Evolutionary conservation across 768 basidiomycete species (phyloP), one percentile per base, ranked within the genome.

Genomic region (Trametes punicea): DNA sequence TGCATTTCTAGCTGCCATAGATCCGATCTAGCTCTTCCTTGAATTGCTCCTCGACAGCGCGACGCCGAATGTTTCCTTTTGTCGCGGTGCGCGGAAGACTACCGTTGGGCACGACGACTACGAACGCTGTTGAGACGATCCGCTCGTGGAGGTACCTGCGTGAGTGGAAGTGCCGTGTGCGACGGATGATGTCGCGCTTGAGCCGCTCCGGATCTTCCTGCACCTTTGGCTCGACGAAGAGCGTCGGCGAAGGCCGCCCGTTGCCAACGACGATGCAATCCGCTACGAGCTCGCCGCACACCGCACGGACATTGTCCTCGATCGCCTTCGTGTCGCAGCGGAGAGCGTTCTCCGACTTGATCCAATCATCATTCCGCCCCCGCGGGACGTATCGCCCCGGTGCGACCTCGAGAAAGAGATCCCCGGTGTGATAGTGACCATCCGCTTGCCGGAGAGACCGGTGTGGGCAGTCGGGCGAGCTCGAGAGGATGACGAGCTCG

Each of bases 361-460:
- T 90, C 89, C 88, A 90, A 69, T 91, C 88, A 62, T 91, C 88
- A 57, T 88, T 82, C 38, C 89, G 81, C 23, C 88, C 89, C 33
- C 84, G 80, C 59, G 79, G 87, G 42, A 82, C 66, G 66, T 85
- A 90, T 62, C 71, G 72, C 0, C 85, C 86, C 1, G 81, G 75
- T 2, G 72, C 61, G 16, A 76, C 73, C 68, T 88, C 83, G 64
- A 81, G 78, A 75, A 90, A 91, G n/a, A 91, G 73, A 68, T 91
- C 88, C 1, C 89, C 88, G 13, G 88, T 90, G 67, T 88, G 88
- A 73, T 87, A 88, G 64, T 87, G 75, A 6, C 87, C 87, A 66
- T 90, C 87, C 1, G 75, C 60, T 45, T 77, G 67, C 46, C 86
- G 78, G 6, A 89, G 71, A 1, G 81, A 80, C 7, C 51, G 41